Evolutionary conservation across 352 stramenopile species (phyloP).

Genomic region (Phytophthora cryptogea): DNA sequence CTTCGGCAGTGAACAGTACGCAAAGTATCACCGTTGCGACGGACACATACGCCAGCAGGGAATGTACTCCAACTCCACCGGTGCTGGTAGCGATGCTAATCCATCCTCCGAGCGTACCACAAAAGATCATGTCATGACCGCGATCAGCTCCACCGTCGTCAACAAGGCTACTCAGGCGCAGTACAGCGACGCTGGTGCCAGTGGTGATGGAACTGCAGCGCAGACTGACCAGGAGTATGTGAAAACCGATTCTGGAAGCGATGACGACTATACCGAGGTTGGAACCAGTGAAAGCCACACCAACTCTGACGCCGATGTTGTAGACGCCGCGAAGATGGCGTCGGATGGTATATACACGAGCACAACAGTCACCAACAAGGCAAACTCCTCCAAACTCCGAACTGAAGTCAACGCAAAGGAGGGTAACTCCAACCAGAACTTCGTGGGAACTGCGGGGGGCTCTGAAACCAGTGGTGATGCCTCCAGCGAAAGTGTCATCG

Average conservation of each 20-base stretch:
- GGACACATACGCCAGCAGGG: neutral
- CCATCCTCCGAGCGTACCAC: neutral
- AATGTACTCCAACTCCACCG: neutral
- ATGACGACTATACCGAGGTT: neutral
- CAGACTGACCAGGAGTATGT: neutral
- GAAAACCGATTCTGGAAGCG: neutral
- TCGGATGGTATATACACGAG: no score
- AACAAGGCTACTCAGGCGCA: neutral
- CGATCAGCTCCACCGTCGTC: slow-evolving; percentile 4
- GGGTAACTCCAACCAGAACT: no score
- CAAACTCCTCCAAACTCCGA: no score
- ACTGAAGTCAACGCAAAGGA: no score
- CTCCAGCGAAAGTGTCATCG: no score
- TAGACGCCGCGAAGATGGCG: neutral
- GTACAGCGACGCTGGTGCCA: neutral
- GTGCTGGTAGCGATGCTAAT: neutral
- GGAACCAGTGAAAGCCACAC: neutral
- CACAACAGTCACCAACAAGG: no score
- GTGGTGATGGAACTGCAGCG: neutral
- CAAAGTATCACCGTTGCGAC: slow-evolving; percentile 1
- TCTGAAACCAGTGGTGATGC: no score
- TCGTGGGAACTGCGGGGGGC: no score
- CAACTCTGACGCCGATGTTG: neutral
- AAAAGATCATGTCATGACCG: neutral
- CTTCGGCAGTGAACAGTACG: neutral